These are phyloP conservation scores for Pyrus pyrifolia DNA, from an alignment of 306 rosid species.

Conservation along the genomic window DNA sequence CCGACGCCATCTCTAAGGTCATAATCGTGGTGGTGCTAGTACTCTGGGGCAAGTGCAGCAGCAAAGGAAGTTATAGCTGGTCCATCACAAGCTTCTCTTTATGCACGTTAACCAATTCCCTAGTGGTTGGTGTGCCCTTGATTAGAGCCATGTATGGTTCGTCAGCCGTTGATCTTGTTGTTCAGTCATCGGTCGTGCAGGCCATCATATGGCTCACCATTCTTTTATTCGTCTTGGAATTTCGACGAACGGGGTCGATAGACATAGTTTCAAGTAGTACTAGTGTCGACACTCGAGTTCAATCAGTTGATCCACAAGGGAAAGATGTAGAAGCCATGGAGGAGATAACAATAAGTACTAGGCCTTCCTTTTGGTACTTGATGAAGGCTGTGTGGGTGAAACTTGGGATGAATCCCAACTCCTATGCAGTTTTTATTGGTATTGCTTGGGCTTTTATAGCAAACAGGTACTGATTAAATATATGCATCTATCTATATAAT, in stretches of 20 bases:
- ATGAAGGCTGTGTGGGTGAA: slow-evolving; percentile 71
- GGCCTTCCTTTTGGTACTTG: slow-evolving; percentile 46
- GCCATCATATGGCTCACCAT: slow-evolving; percentile 80
- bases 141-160: slow-evolving; percentile 72
- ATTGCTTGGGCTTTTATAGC: slow-evolving; percentile 76
- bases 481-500: not conserved
- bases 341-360: not conserved
- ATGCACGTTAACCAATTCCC: slow-evolving; percentile 65
- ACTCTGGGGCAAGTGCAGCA: slow-evolving; percentile 64
- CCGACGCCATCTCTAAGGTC: slow-evolving; percentile 69
- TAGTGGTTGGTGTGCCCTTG: slow-evolving; percentile 84
- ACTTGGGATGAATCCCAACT: slow-evolving; percentile 68
- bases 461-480: slow-evolving; percentile 39
- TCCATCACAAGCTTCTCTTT: slow-evolving; percentile 77
- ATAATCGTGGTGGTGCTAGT: slow-evolving; percentile 52
- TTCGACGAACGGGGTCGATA: slow-evolving; percentile 37
- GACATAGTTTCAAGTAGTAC: not conserved
- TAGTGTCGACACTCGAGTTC: not conserved
- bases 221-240: slow-evolving; percentile 67
- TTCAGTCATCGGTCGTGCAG: slow-evolving; percentile 69
- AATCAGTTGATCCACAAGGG: slow-evolving; percentile 16
- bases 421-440: slow-evolving; percentile 73
- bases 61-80: slow-evolving; percentile 67
- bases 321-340: slow-evolving; percentile 47
- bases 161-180: slow-evolving; percentile 62